phyloP scores from a whole-genome alignment of 805 yeast species.

The Starmerella powellii region DNA sequence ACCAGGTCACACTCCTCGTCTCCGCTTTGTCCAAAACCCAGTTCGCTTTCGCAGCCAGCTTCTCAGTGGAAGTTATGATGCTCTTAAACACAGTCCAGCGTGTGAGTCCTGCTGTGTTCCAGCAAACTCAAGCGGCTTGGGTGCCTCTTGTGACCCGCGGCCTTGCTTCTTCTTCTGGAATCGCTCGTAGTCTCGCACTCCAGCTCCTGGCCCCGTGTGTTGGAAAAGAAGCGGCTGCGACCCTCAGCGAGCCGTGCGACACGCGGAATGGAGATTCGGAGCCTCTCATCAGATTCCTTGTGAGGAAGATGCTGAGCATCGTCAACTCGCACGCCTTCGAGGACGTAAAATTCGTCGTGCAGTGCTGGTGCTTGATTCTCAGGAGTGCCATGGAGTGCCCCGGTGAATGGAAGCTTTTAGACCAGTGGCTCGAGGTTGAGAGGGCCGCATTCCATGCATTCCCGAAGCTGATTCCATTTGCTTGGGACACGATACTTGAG shows the following conservation, averaged over 20 bases:
- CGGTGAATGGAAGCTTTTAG: slow-evolving; percentile 8
- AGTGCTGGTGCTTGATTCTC: slow-evolving; percentile 4
- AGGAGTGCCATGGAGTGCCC: not conserved
- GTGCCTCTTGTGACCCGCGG: slow-evolving; percentile 12
- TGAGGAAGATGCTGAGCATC: not conserved
- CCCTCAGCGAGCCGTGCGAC: slow-evolving; percentile 3
- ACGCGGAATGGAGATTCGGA: not conserved
- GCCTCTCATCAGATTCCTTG: not conserved
- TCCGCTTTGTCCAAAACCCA: slow-evolving; percentile 2
- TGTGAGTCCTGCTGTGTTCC: not conserved
- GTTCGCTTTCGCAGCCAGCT: slow-evolving; percentile 3
- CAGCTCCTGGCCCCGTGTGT: not conserved
- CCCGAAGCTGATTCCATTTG: slow-evolving; percentile 5
- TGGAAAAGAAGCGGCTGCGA: not conserved
- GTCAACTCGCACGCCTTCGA: not conserved
- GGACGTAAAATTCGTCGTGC: slow-evolving; percentile 2
- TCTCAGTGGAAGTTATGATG: slow-evolving; percentile 6
- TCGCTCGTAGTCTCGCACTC: slow-evolving; percentile 2
- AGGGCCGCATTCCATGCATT: slow-evolving; percentile 7
- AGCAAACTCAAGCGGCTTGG: slow-evolving; percentile 1
- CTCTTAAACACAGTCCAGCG: not conserved
- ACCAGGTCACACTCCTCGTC: not conserved
- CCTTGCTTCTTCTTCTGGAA: slow-evolving; percentile 4
- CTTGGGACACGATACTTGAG: slow-evolving; percentile 15
- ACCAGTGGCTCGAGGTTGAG: slow-evolving; percentile 16